These are phyloP conservation scores for Geosmithia putterillii DNA, from an alignment of 2,329 filamentous ascomycete genomes.

Conservation along the genomic window DNA sequence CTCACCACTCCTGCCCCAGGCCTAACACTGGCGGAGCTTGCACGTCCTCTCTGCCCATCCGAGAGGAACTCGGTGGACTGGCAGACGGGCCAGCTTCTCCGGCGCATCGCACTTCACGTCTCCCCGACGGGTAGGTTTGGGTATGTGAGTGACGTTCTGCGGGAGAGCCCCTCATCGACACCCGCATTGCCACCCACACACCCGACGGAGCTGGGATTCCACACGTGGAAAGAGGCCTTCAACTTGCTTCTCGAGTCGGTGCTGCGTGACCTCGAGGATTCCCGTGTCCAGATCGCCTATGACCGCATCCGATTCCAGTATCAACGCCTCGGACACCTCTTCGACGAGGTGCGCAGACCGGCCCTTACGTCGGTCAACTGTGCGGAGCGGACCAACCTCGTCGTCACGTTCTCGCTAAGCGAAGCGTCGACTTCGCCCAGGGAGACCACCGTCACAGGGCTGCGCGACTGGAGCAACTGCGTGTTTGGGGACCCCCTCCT, in stretches of 20 bases:
- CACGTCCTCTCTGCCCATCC: constrained; percentile 16
- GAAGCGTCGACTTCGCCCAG: background rate
- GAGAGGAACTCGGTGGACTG: constrained; percentile 28
- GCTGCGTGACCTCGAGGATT: constrained; percentile 47
- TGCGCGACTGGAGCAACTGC: constrained; percentile 47
- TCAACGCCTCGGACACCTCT: constrained; percentile 29
- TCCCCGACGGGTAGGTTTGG: constrained; percentile 39
- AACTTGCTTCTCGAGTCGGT: constrained; percentile 41
- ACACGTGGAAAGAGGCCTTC: constrained; percentile 42
- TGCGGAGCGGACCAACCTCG: constrained; percentile 34
- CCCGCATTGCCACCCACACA: background rate
- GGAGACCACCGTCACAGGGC: constrained; percentile 29
- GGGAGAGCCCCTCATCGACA: constrained; percentile 7
- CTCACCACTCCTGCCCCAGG: constrained; percentile 26
- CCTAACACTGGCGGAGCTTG: constrained; percentile 21
- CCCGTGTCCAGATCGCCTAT: constrained; percentile 45
- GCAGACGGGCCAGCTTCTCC: constrained; percentile 33
- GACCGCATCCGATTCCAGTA: constrained; percentile 40
- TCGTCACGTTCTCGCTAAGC: constrained; percentile 19
- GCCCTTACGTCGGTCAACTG: constrained; percentile 43
- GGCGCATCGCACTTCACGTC: constrained; percentile 26
- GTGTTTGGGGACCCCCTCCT: constrained; percentile 49
- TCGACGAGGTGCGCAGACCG: constrained; percentile 39
- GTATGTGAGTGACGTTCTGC: constrained; percentile 12
- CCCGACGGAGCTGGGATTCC: background rate